These are phyloP conservation scores for Moniliella sp. DNA, from an alignment of 1,284 basidiomycete species.

Conservation along the genomic window DNA sequence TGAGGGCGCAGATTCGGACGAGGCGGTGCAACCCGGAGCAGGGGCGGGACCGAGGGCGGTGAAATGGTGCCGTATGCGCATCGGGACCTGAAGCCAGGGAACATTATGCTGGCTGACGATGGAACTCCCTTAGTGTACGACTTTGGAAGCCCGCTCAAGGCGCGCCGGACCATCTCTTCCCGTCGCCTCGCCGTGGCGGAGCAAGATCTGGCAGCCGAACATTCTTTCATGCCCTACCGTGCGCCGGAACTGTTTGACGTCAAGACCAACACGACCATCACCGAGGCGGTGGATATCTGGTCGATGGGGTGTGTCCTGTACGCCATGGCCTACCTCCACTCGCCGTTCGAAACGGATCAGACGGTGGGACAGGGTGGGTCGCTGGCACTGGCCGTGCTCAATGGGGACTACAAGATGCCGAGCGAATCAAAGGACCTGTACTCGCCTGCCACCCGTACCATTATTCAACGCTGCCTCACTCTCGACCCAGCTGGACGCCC, in stretches of 20 bases:
- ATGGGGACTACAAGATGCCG: conserved; percentile 29
- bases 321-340: conserved; percentile 26
- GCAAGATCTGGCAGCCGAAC: conserved; percentile 25
- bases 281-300: conserved; percentile 34
- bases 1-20: no score
- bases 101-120: conserved; percentile 86
- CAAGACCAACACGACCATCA: conserved; percentile 24
- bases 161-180: conserved; percentile 53
- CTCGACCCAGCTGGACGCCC: conserved; percentile 20
- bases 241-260: conserved; percentile 34
- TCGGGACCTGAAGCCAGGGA: conserved; percentile 87
- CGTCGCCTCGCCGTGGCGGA: conserved; percentile 50
- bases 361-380: conserved; percentile 31
- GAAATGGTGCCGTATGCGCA: conserved; percentile 63
- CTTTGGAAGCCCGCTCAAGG: conserved; percentile 69
- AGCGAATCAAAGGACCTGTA: conserved; percentile 15
- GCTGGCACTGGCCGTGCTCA: conserved; percentile 30
- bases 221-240: conserved; percentile 32
- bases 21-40: no score
- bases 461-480: conserved; percentile 21
- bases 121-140: conserved; percentile 77
- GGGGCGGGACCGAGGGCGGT: no score
- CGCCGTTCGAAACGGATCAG: conserved; percentile 31
- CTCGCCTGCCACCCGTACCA: conserved; percentile 16
- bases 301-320: conserved; percentile 29